These are phyloP conservation scores for Rhodotorula sp. DNA, from an alignment of 1,284 basidiomycete species.

Conservation along the genomic window DNA sequence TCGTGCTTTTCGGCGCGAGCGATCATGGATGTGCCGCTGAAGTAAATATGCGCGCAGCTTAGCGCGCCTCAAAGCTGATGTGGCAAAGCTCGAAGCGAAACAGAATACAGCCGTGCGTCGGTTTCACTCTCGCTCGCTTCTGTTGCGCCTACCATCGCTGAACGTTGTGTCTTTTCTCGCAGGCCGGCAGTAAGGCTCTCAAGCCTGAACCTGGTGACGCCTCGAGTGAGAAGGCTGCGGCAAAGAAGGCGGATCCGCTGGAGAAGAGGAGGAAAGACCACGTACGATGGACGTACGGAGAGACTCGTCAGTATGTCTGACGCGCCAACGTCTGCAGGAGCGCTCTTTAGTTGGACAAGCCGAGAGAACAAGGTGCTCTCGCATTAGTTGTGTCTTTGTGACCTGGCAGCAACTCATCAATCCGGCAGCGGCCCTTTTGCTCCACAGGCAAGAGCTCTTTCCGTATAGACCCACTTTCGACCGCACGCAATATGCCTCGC, in stretches of 20 bases:
- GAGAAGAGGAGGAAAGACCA: constrained; percentile 4
- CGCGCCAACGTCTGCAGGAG: not conserved
- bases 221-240: not conserved
- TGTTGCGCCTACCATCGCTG: too few relatives aligned
- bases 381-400: too few relatives aligned
- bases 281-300: not conserved
- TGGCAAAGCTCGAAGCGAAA: constrained; percentile 15
- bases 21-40: too few relatives aligned
- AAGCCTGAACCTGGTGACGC: too few relatives aligned
- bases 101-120: not conserved
- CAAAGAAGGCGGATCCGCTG: constrained; percentile 5
- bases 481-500: not conserved
- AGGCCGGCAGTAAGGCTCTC: not conserved
- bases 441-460: constrained; percentile 14
- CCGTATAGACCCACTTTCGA: constrained; percentile 14
- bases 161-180: too few relatives aligned
- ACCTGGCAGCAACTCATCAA: not conserved
- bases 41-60: not conserved
- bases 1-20: too few relatives aligned
- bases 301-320: not conserved
- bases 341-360: not conserved
- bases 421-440: too few relatives aligned
- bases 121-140: not conserved
- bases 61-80: constrained; percentile 18
- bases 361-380: not conserved